phyloP scores from a whole-genome alignment of 2,329 filamentous ascomycete species.

The Cladosporium colombiae region DNA sequence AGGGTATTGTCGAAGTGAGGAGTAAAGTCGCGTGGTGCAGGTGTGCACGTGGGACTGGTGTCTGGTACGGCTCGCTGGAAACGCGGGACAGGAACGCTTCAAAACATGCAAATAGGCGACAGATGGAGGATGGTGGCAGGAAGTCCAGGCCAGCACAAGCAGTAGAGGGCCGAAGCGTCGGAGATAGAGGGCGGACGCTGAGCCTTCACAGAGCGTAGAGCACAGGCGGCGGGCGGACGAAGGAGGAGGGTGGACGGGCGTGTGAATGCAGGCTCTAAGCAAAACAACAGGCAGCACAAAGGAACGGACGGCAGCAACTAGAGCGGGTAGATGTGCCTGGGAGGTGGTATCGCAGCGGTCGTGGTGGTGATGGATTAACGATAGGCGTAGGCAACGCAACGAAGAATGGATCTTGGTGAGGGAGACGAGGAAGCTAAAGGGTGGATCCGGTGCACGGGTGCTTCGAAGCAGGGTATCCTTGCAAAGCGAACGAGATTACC shows the following conservation, averaged over 20 bases:
- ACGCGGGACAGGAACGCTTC: constrained; percentile 20
- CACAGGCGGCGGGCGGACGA: constrained; percentile 21
- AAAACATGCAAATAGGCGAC: constrained; percentile 13
- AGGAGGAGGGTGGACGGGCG: not conserved
- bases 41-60: not conserved
- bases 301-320: constrained; percentile 28
- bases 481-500: not conserved
- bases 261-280: constrained; percentile 22
- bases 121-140: constrained; percentile 1
- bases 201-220: constrained; percentile 27
- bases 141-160: not conserved
- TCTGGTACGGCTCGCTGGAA: constrained; percentile 8
- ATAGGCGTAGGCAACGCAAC: constrained; percentile 9
- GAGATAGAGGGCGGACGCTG: not conserved
- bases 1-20: not conserved
- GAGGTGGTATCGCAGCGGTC: constrained; percentile 22
- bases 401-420: constrained; percentile 1
- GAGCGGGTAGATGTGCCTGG: constrained; percentile 13
- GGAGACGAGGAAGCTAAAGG: not conserved
- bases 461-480: not conserved
- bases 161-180: constrained; percentile 7
- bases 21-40: not conserved
- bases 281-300: constrained; percentile 21
- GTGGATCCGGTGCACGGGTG: not conserved
- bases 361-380: constrained; percentile 1